These are phyloP conservation scores for Echium plantagineum DNA, from an alignment of 257 asterid species.

Conservation along the genomic window DNA sequence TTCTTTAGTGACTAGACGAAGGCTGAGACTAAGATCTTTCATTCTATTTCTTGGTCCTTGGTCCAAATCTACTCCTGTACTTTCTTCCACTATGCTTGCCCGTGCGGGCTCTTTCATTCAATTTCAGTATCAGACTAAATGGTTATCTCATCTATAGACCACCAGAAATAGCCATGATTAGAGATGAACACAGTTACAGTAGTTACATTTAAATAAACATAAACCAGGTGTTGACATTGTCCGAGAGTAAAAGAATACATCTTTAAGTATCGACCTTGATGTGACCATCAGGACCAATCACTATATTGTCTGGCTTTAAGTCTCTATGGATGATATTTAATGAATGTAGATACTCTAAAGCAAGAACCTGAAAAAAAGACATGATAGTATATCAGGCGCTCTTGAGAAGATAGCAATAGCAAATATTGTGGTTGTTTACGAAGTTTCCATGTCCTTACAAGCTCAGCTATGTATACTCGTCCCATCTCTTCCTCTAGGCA, in stretches of 20 bases:
- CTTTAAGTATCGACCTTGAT: conserved; percentile 64
- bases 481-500: conserved; percentile 96
- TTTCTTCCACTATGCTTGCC: too few species aligned
- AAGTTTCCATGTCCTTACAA: conserved; percentile 48
- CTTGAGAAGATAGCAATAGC: conserved; percentile 16
- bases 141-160: too few species aligned
- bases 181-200: too few species aligned
- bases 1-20: too few species aligned
- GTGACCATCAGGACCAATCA: conserved; percentile 97
- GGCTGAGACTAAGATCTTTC: too few species aligned
- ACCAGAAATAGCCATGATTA: too few species aligned
- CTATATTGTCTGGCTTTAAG: conserved; percentile 92
- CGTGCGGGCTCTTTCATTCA: too few species aligned
- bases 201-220: too few species aligned
- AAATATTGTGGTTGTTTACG: conserved; percentile 10
- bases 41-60: too few species aligned
- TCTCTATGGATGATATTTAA: conserved; percentile 85
- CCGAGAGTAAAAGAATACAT: neutral
- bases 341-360: conserved; percentile 92
- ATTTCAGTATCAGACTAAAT: too few species aligned
- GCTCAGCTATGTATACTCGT: conserved; percentile 90
- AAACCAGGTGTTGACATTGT: too few species aligned
- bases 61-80: too few species aligned
- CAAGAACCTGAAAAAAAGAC: conserved; percentile 69
- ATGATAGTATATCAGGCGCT: conserved; percentile 13